Evolutionary conservation across 192 early-diverging fungal genomes (phyloP), one percentile per base, ranked within the genome.

Genomic region (Coemansia sp.): DNA sequence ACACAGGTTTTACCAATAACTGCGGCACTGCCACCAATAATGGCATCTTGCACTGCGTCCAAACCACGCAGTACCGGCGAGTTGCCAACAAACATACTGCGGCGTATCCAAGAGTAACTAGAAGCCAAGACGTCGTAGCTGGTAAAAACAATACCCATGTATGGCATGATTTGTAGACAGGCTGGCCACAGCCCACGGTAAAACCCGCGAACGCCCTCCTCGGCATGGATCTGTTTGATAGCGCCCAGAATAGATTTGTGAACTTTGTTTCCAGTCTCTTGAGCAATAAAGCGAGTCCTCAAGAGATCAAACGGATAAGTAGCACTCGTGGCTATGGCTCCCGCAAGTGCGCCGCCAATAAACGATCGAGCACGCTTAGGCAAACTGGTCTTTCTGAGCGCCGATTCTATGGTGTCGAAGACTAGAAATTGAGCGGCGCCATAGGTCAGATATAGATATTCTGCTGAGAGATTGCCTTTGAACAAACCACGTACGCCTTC

Each of bases 271-370:
- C 85, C 87, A 9, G 72, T 71, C 35, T 89, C 88, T 68, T 97
- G 94, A 13, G 92, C 86, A 4, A 95, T 93, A 86, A 99, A 99
- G 23, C 95, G 86, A 3, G 97, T 99, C 49, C 97, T 87, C 38
- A 99, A 77, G 5, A 99, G 86, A 86, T 99, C 97, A 63, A 99
- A 91, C n/a, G 97, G 95, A 85, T 96, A 99, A 40, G 97, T 96
- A 0, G 75, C 70, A 0, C 89, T 64, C 3, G 96, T 97, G 13
- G 95, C 95, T 10, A 89, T 68, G 33, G 82, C 86, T 17, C 94
- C 97, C 10, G 94, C 90, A n/a, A 89, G 21, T 8, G 92, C 86
- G 4, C 96, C 96, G 63, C 87, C 86, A 0, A 94, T 58, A 79
- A 95, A 93, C 58, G 91, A 86, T 58, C 87, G 77, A 1, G 42